Base-by-base conservation (phyloP, 1,139 yeast genomes). In the Debaryomyces udenii region DNA sequence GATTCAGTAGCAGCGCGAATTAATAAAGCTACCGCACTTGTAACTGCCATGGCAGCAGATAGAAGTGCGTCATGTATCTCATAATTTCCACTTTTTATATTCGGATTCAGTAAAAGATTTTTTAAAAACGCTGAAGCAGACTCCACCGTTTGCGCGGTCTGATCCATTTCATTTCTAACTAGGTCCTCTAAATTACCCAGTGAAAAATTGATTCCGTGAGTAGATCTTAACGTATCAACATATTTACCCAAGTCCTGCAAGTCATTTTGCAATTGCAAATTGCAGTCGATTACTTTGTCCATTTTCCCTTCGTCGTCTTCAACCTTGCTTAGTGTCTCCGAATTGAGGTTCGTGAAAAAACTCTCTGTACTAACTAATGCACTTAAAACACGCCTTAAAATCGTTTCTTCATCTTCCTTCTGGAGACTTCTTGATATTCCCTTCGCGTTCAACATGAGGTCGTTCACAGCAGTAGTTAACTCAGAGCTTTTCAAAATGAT, bases 1-100 rank as follows among this genome's bases (percentile, higher is more conserved):
- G 94, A 83, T 35, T 81, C 91, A 16, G 90, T 82, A 2, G 96
- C 89, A 2, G 95, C 84, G 47, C 74, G 69, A 40, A 90, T 84
- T 51, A 89, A 76, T 14, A 78, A 71, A 5, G 85, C 81, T 39
- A 90, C 85, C 0, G 96, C 90, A 47, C 83, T 81, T 2, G 94
- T 87, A 18, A 89, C 85, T 13, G 90, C 88, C 50, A 84, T 78
- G 0, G 96, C 95, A 20, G 94, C 89, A 4, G 84, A 72, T 37
- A 89, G 67, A 45, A 90, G 78, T 1, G 93, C 86, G 51, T 83
- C 88, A 59, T 87, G 90, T 23, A 89, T 81, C 55, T 85, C 86
- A 33, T 82, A 59, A 47, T 84, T 86, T 32, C 80, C 78, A 24
- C 82, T 77, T 7, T 80, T 71, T 42, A 83, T 63, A 30, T 70